A percentile compares a stretch with the other conserved stretches of the same genome.
These are phyloP conservation scores for Aspergillus tamarii DNA, from an alignment of 2,329 filamentous ascomycete genomes.

Conservation along the genomic window DNA sequence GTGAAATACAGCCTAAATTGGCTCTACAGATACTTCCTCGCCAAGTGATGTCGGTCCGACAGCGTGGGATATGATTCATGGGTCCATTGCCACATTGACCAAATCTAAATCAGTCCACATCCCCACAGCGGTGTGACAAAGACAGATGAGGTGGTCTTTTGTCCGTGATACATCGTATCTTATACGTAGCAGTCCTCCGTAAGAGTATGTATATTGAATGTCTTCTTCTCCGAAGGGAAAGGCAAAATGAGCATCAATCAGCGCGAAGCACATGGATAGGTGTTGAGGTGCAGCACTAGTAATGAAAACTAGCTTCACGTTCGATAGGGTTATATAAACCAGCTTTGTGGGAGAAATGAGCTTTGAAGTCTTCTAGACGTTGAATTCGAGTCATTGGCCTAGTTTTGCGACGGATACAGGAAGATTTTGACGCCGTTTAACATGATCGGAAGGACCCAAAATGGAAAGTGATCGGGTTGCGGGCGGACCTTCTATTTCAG, in stretches of 20 bases:
- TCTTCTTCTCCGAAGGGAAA: background rate
- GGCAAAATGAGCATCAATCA: background rate
- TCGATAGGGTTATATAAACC: background rate
- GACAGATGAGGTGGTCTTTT: no score
- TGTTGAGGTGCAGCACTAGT: background rate
- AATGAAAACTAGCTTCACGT: background rate
- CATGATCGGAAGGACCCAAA: no score
- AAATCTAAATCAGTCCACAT: background rate
- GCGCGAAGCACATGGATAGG: background rate
- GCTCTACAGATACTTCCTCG: background rate
- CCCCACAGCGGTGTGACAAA: no score
- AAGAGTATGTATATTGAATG: no score
- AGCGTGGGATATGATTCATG: background rate
- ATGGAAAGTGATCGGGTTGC: background rate
- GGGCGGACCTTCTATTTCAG: background rate
- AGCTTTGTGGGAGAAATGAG: background rate
- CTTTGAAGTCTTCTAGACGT: background rate
- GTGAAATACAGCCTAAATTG: background rate
- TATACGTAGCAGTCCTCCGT: no score
- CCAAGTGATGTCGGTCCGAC: background rate
- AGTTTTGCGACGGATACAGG: background rate
- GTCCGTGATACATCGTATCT: background rate
- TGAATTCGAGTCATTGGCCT: background rate
- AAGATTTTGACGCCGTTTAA: background rate
- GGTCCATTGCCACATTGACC: background rate